Conservation (phyloP, 257 asterid genomes). For the Ballota nigra region DNA sequence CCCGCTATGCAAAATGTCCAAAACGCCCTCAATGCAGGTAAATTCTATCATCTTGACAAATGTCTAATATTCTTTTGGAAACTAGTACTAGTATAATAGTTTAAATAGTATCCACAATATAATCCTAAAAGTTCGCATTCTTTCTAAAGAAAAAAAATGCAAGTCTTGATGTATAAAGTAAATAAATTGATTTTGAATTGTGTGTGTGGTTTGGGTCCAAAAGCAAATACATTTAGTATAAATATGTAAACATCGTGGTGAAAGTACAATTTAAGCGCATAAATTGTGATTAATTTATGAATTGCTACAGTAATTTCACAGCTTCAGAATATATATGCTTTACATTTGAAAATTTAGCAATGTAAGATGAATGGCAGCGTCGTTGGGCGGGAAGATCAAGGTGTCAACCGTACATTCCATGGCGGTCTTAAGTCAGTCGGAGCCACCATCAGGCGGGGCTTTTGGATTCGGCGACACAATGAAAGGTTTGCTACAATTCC, state of each 20-base stretch:
- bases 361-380: constrained; percentile 46
- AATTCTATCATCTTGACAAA: no score
- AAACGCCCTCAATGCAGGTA: constrained; percentile 92
- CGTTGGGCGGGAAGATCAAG: constrained; percentile 75
- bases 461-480: constrained; percentile 52
- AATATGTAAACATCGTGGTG: no score
- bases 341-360: neutral
- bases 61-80: neutral
- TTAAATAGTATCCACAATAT: neutral
- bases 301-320: neutral
- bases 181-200: no score
- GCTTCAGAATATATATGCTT: neutral
- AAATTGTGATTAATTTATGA: neutral
- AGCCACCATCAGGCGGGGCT: constrained; percentile 84
- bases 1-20: constrained; percentile 99
- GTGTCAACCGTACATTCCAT: constrained; percentile 89
- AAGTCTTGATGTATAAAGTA: no score
- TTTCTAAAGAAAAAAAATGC: no score
- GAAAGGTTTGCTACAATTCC: constrained; percentile 67
- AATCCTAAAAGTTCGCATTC: no score
- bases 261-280: no score
- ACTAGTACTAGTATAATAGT: no score
- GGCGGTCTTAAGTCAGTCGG: constrained; percentile 78
- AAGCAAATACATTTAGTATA: no score
- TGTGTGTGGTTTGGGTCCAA: no score